These are phyloP conservation scores for Dothistroma pini DNA, from an alignment of 2,329 filamentous ascomycete genomes.

Conservation along the genomic window DNA sequence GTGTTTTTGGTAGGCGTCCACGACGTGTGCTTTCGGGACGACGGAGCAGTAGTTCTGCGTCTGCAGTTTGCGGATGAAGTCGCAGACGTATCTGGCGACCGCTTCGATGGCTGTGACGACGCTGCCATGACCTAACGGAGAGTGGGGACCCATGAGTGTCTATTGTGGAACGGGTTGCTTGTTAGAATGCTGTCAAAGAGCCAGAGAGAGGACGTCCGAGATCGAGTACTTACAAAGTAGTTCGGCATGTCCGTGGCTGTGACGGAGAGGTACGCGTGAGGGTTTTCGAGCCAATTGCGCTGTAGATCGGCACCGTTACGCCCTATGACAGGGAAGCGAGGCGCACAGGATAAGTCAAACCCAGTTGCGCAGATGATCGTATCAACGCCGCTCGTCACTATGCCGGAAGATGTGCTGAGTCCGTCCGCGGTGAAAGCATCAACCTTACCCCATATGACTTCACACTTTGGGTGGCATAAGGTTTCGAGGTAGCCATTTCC, in stretches of 20 bases:
- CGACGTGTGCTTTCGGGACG: conserved; percentile 15
- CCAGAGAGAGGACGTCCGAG: no score
- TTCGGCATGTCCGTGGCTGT: conserved; percentile 27
- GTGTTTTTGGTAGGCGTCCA: conserved; percentile 33
- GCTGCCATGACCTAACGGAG: conserved; percentile 38
- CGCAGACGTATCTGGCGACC: conserved; percentile 1
- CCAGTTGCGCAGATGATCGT: conserved; percentile 37
- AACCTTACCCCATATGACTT: conserved; percentile 8
- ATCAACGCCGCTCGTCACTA: conserved; percentile 27
- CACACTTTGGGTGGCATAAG: conserved; percentile 43
- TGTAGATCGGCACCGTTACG: conserved; percentile 27
- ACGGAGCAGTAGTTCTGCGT: conserved; percentile 2
- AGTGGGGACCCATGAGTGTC: conserved; percentile 39
- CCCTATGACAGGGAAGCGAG: conserved; percentile 27
- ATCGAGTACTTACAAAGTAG: conserved; percentile 18
- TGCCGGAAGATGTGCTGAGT: conserved; percentile 26
- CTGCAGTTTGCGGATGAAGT: conserved; percentile 3
- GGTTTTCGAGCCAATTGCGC: conserved; percentile 33
- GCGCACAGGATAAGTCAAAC: conserved; percentile 31
- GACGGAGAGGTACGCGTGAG: conserved; percentile 36
- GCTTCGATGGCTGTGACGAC: conserved; percentile 6
- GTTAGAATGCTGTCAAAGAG: conserved; percentile 11
- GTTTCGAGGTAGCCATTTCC: conserved; percentile 52
- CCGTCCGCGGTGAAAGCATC: conserved; percentile 22
- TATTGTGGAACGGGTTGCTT: conserved; percentile 19